Evolutionary conservation across 345 rosid genomes (phyloP), one percentile per base, ranked within the genome.

Genomic region (Salix dunnii): DNA sequence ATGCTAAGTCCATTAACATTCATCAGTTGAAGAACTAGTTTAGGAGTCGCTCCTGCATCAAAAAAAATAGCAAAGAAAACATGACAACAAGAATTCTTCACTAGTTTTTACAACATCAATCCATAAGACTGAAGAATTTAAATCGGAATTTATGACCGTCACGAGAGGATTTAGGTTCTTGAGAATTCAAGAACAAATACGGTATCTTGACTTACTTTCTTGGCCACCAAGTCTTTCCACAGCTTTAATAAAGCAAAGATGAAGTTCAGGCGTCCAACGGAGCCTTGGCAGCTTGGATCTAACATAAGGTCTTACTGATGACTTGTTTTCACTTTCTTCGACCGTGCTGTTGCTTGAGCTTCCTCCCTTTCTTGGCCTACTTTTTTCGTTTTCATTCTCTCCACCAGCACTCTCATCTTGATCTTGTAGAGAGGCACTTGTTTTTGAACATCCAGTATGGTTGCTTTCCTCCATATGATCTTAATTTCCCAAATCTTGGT

Each of bases 321-420:
- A 36, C 87, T 88, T 89, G 90, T 91, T 92, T 28, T 89, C 86
- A 21, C 70, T 86, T 81, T 88, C 97, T 79, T 91, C 97, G 71
- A 91, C 90, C 43, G 96, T 92, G 82, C 97, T 92, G 80, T 87
- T 94, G 90, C 97, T 94, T n/a, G 97, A 92, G 76, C 89, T 88
- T 40, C 86, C 86, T 42, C 79, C 88, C 43, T 78, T 79, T 58
- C 30, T 72, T 10, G 70, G 84, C 82, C 66, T 80, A 75, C 84
- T 81, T 60, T 80, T 83, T 30, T 83, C 74, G 60, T 73, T 87
- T 2, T 81, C 81, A 73, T 43, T 74, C 9, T 73, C 74, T n/a
- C 36, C 90, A 77, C 82, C 85, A 30, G 58, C 88, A 21, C 76
- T 73, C 70, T 71, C 87, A 7, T 61, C 80, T 48, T 82, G 73